A percentile compares a stretch with the other conserved stretches of the same genome.
These are phyloP conservation scores for Candida pseudoglaebosa DNA, from an alignment of 805 yeast genomes.

Conservation along the genomic window DNA sequence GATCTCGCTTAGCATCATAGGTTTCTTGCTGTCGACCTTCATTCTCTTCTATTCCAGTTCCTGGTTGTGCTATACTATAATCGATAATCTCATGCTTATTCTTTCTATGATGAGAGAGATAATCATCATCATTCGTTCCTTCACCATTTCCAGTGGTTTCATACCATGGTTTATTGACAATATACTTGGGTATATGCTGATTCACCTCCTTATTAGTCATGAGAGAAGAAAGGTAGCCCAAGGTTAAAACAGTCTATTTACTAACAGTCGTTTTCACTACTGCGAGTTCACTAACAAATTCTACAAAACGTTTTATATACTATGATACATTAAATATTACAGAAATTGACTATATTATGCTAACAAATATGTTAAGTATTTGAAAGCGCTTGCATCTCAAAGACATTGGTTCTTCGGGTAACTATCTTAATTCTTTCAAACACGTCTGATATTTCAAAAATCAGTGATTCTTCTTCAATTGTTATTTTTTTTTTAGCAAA, in stretches of 20 bases:
- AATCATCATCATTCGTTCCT: slow-evolving; percentile 22
- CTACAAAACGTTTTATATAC: not conserved
- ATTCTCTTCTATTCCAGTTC: slow-evolving; percentile 45
- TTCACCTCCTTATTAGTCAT: slow-evolving; percentile 17
- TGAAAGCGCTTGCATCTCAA: too few species aligned
- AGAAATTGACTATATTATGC: not conserved
- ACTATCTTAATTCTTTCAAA: too few species aligned
- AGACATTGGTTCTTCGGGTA: too few species aligned
- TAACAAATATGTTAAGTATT: too few species aligned
- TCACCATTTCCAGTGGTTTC: slow-evolving; percentile 36
- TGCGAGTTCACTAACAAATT: not conserved
- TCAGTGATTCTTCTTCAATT: too few species aligned
- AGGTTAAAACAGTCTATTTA: too few species aligned
- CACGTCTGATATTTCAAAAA: too few species aligned
- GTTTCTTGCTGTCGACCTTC: slow-evolving; percentile 31
- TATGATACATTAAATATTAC: not conserved
- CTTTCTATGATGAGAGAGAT: slow-evolving; percentile 55
- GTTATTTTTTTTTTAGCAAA: too few species aligned
- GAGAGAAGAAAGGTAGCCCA: too few species aligned
- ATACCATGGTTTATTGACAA: slow-evolving; percentile 40
- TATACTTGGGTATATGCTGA: slow-evolving; percentile 39
- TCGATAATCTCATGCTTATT: slow-evolving; percentile 35
- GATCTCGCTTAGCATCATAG: slow-evolving; percentile 71
- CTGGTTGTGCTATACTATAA: slow-evolving; percentile 51
- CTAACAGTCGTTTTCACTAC: too few species aligned